Evolutionary conservation across 345 rosid genomes (phyloP), one percentile per base, ranked within the genome.

Genomic region (Arabis hirsuta): DNA sequence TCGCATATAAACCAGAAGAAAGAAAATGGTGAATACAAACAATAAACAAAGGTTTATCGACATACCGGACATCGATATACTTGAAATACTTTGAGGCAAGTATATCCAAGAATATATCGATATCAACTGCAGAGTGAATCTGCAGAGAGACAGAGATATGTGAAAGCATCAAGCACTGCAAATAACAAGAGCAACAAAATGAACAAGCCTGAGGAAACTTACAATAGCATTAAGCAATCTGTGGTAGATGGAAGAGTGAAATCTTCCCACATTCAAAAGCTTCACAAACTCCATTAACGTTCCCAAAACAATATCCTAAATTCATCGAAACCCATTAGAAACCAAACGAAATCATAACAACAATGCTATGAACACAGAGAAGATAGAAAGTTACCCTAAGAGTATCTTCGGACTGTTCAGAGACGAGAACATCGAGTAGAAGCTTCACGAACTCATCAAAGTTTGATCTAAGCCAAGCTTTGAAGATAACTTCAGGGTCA

Each of bases 281-380:
- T 86, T 91, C 68, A 89, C 90, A 69, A 89, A 85, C 61, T 87
- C 96, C 97, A 94, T 91, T 29, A 91, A 71, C 0, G 97, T 73
- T 31, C 87, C 98, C 80, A 89, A 71, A 59, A 88, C 87, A 44
- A 94, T 72, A 74, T 90, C 97, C 98, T 94, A 78, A 58, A 39
- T 20, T 3, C 42, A 74, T 26, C 11, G 0, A 26, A 36, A 56
- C 20, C 34, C 34, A 56, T 73, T 45, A 62, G 20, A 41, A 39
- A 22, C 46, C 46, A 76, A 61, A 51, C 19, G 1, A 52, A 20
- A 6, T 22, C 32, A 36, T 32, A 31, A 10, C 47, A 32, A 64
- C 42, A 65, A 31, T 9, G 19, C 9, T 41, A 29, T 5, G 3
- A 60, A 59, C 52, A 36, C 13, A 60, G 16, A 55, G 16, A 55